A percentile compares a stretch with the other conserved stretches of the same genome.
These are phyloP conservation scores for Gnaphalium uliginosum DNA, from an alignment of 129 eudicot genomes.

Conservation along the genomic window DNA sequence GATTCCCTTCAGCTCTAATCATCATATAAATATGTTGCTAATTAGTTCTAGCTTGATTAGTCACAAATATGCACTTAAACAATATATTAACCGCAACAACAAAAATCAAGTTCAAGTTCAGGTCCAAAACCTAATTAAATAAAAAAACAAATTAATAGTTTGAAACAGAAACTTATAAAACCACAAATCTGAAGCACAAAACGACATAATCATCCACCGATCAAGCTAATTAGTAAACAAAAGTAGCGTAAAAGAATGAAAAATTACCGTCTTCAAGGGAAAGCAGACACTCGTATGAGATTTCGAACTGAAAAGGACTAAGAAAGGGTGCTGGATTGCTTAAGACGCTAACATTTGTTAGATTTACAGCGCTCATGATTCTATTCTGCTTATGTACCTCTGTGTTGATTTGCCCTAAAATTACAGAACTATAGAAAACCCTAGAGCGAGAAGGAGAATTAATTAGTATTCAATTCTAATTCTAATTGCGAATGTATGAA, in stretches of 20 bases:
- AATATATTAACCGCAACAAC: neutral
- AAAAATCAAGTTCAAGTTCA: neutral
- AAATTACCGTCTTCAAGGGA: conserved; percentile 67
- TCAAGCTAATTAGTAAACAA: neutral
- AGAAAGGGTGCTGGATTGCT: conserved; percentile 76
- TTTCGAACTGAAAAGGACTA: conserved; percentile 75
- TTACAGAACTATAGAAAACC: neutral
- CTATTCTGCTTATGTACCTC: conserved; percentile 5
- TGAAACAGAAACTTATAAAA: too few relatives aligned
- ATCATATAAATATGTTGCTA: neutral
- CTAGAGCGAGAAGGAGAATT: neutral
- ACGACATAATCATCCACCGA: neutral
- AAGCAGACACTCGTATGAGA: conserved; percentile 72
- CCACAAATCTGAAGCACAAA: neutral
- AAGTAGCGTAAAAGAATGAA: neutral
- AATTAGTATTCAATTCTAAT: conserved; percentile 10
- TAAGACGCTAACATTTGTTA: conserved; percentile 70
- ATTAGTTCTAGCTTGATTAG: neutral
- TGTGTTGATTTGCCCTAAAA: conserved; percentile 21
- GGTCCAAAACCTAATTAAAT: too few relatives aligned
- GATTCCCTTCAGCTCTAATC: neutral
- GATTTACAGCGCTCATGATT: conserved; percentile 79
- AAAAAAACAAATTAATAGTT: too few relatives aligned
- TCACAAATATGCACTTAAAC: neutral
- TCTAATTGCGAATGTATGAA: neutral